Conservation (phyloP, 345 rosid genomes). For the Populus tremula region DNA sequence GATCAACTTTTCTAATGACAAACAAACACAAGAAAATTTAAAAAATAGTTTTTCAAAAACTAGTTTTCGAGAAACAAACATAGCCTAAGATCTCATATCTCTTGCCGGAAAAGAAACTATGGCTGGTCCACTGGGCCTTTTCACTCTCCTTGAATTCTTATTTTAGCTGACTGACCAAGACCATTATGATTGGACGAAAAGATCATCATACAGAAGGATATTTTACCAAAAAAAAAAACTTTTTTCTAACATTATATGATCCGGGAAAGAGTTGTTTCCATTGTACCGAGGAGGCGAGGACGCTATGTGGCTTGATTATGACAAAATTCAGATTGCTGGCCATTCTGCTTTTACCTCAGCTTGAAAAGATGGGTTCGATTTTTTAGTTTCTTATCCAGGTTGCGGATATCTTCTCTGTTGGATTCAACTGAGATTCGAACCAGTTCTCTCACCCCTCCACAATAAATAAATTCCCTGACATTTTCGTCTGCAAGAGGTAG, state of each 20-base stretch:
- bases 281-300: background rate
- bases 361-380: conserved; percentile 43
- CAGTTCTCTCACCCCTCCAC: conserved; percentile 62
- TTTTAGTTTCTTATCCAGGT: conserved; percentile 26
- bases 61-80: too few species aligned
- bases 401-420: conserved; percentile 80
- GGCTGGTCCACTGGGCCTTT: background rate
- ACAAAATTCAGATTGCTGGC: background rate
- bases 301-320: background rate
- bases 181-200: too few species aligned
- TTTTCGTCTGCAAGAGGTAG: conserved; percentile 56
- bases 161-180: background rate
- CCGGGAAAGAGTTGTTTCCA: background rate
- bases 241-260: background rate
- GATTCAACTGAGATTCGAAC: conserved; percentile 68
- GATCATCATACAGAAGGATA: background rate
- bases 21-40: too few species aligned
- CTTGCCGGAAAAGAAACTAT: background rate
- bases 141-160: background rate
- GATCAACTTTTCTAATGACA: too few species aligned
- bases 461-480: conserved; percentile 52
- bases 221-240: too few species aligned
- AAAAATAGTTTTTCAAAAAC: too few species aligned
- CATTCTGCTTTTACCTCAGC: conserved; percentile 13
- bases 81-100: background rate